These are phyloP conservation scores for Pleurostoma richardsiae DNA, from an alignment of 2,329 filamentous ascomycete genomes.

Conservation along the genomic window DNA sequence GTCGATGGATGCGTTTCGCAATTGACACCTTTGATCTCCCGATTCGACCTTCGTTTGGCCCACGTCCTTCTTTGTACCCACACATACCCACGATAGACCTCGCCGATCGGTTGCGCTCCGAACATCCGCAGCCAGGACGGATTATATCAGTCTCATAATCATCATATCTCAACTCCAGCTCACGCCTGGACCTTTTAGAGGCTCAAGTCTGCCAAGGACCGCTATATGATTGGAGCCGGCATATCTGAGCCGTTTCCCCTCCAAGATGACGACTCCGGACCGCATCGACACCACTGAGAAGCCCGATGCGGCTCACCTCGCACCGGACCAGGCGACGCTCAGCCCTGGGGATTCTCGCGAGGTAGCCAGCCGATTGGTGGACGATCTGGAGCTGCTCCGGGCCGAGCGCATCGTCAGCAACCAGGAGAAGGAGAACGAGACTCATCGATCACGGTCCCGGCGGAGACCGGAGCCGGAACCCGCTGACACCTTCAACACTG, in stretches of 20 bases:
- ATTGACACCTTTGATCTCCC: no score
- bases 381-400: conserved; percentile 44
- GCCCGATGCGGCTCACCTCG: conserved; percentile 3
- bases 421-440: conserved; percentile 29
- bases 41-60: no score
- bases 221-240: background rate
- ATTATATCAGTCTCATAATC: no score
- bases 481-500: conserved; percentile 42
- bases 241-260: background rate
- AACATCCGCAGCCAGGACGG: no score
- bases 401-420: conserved; percentile 40
- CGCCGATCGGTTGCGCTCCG: no score
- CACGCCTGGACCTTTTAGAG: no score
- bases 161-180: no score
- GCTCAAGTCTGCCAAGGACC: no score
- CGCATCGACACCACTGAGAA: conserved; percentile 7
- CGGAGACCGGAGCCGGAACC: conserved; percentile 28
- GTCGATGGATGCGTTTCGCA: no score
- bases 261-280: conserved; percentile 9
- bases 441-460: conserved; percentile 16
- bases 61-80: no score
- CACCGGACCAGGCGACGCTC: conserved; percentile 7
- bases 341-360: conserved; percentile 19
- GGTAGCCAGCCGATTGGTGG: conserved; percentile 31
- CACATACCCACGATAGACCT: no score